Percentiles rank a stretch among this genome's conserved stretches.
These are phyloP conservation scores for Aspergillus felis DNA, from an alignment of 2,329 filamentous ascomycete genomes.

Conservation along the genomic window DNA sequence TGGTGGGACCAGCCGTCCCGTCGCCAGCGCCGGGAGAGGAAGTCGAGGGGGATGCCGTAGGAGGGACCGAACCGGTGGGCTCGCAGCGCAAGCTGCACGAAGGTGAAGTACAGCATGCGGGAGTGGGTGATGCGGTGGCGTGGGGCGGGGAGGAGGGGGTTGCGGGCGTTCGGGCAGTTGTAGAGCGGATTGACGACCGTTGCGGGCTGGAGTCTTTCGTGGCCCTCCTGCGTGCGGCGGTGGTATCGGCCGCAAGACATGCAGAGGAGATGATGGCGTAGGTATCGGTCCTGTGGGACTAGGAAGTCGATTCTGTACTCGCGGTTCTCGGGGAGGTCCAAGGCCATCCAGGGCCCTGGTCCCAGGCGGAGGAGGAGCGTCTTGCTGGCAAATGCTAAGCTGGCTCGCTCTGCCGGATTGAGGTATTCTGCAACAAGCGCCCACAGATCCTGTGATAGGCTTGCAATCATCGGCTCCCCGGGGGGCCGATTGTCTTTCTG, in stretches of 20 bases:
- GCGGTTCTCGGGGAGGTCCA: constrained; percentile 43
- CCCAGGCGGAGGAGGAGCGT: constrained; percentile 45
- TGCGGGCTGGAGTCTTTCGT: constrained; percentile 52
- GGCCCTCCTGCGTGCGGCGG: constrained; percentile 49
- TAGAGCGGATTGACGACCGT: constrained; percentile 55
- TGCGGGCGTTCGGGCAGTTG: constrained; percentile 51
- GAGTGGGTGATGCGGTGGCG: constrained; percentile 53
- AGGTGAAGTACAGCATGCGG: constrained; percentile 55
- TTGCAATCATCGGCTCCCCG: constrained; percentile 43
- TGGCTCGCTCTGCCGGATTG: constrained; percentile 45
- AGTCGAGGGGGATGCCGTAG: constrained; percentile 47
- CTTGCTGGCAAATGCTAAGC: constrained; percentile 48
- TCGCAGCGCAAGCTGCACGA: constrained; percentile 55
- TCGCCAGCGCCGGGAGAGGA: constrained; percentile 53
- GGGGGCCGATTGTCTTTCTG: constrained; percentile 24
- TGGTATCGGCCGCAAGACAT: constrained; percentile 57
- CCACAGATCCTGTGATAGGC: constrained; percentile 47
- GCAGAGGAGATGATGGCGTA: constrained; percentile 57
- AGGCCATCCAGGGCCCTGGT: constrained; percentile 33
- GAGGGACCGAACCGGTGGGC: constrained; percentile 44
- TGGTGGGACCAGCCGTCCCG: constrained; percentile 54
- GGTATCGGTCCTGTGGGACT: constrained; percentile 45
- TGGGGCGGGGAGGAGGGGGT: constrained; percentile 45
- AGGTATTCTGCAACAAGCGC: constrained; percentile 40
- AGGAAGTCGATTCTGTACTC: constrained; percentile 50